phyloP scores from a whole-genome alignment of 306 rosid species.

The Carpinus viminea region DNA sequence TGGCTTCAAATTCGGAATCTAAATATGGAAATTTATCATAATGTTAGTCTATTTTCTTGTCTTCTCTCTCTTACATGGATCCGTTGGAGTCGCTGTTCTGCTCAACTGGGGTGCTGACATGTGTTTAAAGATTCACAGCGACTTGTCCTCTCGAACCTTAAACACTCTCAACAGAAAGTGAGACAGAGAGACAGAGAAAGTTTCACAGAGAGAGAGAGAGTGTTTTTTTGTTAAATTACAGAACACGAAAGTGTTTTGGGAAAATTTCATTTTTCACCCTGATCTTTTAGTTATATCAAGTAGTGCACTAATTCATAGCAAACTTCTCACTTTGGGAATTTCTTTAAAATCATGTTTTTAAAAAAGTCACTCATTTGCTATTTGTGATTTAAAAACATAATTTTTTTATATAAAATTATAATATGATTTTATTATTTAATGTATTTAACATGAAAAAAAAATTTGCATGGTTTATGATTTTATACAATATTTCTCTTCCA shows the following conservation, averaged over 20 bases:
- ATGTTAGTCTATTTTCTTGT: not conserved
- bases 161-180: slow-evolving; percentile 15
- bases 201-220: not conserved
- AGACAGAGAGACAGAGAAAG: slow-evolving; percentile 17
- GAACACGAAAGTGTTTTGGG: not conserved
- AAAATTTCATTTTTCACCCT: not conserved
- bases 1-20: slow-evolving; percentile 4
- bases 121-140: slow-evolving; percentile 45
- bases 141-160: slow-evolving; percentile 58
- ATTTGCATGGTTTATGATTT: no score
- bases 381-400: no score
- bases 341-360: not conserved
- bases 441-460: no score
- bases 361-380: no score
- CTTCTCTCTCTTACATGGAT: slow-evolving; percentile 12
- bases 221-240: not conserved
- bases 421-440: no score
- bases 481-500: no score
- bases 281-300: not conserved
- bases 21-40: slow-evolving; percentile 13
- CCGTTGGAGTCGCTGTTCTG: slow-evolving; percentile 33
- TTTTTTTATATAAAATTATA: no score
- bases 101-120: slow-evolving; percentile 33
- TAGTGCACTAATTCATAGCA: not conserved
- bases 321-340: not conserved